phyloP scores from a whole-genome alignment of 2,329 filamentous ascomycete genomes.

The Aspergillus hortae region DNA sequence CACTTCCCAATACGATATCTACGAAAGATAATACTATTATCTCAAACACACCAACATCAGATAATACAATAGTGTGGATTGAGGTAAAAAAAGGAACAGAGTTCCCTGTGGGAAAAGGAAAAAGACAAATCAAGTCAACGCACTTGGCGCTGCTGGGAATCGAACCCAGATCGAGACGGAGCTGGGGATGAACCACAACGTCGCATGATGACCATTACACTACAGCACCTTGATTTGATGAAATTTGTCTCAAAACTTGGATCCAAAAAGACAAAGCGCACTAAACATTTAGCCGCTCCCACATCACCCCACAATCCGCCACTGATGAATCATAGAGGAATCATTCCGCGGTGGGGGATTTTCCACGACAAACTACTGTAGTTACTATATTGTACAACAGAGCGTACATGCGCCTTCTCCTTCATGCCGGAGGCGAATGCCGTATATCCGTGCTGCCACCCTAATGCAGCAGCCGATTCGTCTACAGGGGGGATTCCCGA shows the following conservation, averaged over 20 bases:
- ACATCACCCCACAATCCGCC: neutral
- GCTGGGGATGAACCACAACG: slow-evolving; percentile 18
- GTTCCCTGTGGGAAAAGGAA: too few species aligned
- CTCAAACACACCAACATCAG: neutral
- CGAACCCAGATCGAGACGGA: slow-evolving; percentile 23
- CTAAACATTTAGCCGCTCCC: neutral
- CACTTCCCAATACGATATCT: neutral
- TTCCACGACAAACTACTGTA: neutral
- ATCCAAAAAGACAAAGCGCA: neutral
- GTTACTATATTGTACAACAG: neutral
- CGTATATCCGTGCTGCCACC: neutral
- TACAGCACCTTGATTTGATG: slow-evolving; percentile 21
- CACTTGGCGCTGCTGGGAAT: slow-evolving; percentile 21
- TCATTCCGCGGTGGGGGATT: neutral
- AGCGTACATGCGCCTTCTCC: neutral
- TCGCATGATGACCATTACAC: slow-evolving; percentile 22
- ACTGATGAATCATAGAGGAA: neutral
- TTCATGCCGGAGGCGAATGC: neutral
- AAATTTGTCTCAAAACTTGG: neutral
- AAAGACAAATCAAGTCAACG: slow-evolving; percentile 13
- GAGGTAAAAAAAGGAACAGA: too few species aligned
- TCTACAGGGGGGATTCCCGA: neutral
- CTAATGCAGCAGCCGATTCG: neutral
- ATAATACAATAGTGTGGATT: too few species aligned
- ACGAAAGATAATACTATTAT: too few species aligned